Percentiles rank a stretch among this genome's conserved stretches.
phyloP scores from a whole-genome alignment of 495 filamentous ascomycete genomes.

The Hyphodiscus hymeniophilus region DNA sequence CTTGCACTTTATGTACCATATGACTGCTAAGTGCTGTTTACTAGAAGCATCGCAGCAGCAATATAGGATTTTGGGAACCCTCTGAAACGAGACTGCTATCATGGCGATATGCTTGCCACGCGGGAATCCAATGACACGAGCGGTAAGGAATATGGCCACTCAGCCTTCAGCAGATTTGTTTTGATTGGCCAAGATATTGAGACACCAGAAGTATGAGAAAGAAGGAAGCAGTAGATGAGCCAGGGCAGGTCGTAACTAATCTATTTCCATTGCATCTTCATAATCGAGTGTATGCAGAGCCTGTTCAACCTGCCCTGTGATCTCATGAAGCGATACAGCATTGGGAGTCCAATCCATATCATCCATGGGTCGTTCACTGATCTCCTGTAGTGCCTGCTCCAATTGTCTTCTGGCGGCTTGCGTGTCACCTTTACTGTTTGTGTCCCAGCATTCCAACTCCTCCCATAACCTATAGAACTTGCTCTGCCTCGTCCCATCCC shows the following conservation, averaged over 20 bases:
- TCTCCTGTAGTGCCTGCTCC: conserved; percentile 11
- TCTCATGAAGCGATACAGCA: conserved; percentile 15
- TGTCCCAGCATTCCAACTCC: conserved; percentile 18
- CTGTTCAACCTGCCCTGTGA: neutral
- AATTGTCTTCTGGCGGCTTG: conserved; percentile 9
- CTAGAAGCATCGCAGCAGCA: no score
- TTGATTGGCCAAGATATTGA: no score
- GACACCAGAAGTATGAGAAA: no score
- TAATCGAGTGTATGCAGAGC: neutral
- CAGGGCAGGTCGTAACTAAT: conserved; percentile 1
- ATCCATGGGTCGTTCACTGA: conserved; percentile 19
- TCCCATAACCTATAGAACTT: conserved; percentile 15
- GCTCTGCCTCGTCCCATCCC: conserved; percentile 9
- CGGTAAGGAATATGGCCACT: no score
- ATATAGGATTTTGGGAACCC: no score
- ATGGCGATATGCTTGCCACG: no score
- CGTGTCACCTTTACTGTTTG: neutral
- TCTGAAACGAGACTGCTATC: no score
- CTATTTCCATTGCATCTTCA: conserved; percentile 16
- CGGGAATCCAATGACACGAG: no score
- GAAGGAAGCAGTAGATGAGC: no score
- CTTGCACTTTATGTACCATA: no score
- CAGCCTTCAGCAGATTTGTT: no score
- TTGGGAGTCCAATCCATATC: conserved; percentile 26
- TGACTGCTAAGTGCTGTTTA: no score